Percentiles rank a stretch among this genome's conserved stretches.
Conservation (phyloP, 1,284 basidiomycete species). For the Ustilago tritici region DNA sequence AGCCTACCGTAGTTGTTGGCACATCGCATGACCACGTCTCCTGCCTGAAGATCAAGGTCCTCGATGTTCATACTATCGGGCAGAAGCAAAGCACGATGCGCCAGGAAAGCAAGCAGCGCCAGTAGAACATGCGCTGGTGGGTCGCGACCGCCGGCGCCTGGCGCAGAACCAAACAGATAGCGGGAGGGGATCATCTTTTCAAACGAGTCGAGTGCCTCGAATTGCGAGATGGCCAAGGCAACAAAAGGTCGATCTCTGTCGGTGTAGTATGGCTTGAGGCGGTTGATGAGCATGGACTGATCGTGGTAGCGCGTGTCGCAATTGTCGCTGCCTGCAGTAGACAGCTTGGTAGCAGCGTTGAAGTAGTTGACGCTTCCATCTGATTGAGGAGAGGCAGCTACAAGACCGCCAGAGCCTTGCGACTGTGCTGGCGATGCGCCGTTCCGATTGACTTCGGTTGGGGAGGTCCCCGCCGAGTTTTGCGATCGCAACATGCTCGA, state of each 20-base stretch:
- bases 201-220: conserved; percentile 55
- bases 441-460: conserved; percentile 36
- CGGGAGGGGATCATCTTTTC: conserved; percentile 59
- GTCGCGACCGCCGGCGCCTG: conserved; percentile 26
- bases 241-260: conserved; percentile 57
- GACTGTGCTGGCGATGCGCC: conserved; percentile 42
- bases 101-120: conserved; percentile 55
- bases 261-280: conserved; percentile 48
- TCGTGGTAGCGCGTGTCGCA: conserved; percentile 49
- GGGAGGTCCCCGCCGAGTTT: conserved; percentile 41
- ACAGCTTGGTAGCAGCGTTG: conserved; percentile 32
- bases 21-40: conserved; percentile 45
- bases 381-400: conserved; percentile 36
- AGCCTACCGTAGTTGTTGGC: conserved; percentile 50
- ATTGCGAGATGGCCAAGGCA: conserved; percentile 57
- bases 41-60: conserved; percentile 55
- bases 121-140: conserved; percentile 54
- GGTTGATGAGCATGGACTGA: conserved; percentile 54
- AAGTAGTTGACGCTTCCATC: conserved; percentile 38
- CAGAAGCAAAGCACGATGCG: conserved; percentile 55
- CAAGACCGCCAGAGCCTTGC: conserved; percentile 38
- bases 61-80: conserved; percentile 53
- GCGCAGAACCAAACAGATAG: conserved; percentile 51
- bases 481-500: conserved; percentile 40
- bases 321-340: conserved; percentile 27